Evolutionary conservation across 352 stramenopile species (phyloP).

Genomic region (Phytophthora idaei): DNA sequence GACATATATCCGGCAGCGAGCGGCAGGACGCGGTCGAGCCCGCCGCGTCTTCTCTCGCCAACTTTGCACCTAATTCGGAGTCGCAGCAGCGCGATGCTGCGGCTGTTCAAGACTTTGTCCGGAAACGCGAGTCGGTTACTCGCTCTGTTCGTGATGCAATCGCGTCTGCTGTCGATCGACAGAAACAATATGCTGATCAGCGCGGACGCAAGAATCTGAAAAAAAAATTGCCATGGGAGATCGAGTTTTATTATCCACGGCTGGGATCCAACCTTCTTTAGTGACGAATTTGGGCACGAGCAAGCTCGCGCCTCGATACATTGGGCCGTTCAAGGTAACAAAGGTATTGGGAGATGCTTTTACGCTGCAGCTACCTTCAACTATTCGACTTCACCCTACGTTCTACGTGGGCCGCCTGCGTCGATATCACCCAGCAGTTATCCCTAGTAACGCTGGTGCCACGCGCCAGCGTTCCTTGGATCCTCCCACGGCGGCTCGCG

Average conservation of each 20-base stretch:
- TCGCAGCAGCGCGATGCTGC: neutral
- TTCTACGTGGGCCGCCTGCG: constrained; percentile 21
- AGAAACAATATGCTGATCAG: neutral
- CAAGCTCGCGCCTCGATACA: neutral
- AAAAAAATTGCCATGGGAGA: neutral
- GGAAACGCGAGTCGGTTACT: neutral
- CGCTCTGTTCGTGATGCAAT: neutral
- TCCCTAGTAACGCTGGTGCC: neutral
- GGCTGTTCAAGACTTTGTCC: neutral
- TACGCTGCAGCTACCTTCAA: constrained; percentile 22
- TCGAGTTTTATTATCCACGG: neutral
- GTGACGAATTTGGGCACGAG: neutral
- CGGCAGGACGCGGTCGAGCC: no score
- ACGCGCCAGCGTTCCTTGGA: neutral
- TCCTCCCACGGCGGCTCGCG: neutral
- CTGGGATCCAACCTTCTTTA: neutral
- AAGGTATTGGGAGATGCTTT: constrained; percentile 14
- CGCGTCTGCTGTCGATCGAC: neutral
- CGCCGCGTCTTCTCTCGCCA: no score
- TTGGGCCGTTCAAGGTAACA: neutral
- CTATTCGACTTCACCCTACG: constrained; percentile 22
- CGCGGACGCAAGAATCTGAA: neutral
- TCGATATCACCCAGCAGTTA: constrained; percentile 5
- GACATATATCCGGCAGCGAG: no score
- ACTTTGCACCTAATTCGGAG: neutral